Percentiles rank a stretch among this genome's conserved stretches.
phyloP scores from a whole-genome alignment of 208 protist species.

The Naegleria gruberi region DNA sequence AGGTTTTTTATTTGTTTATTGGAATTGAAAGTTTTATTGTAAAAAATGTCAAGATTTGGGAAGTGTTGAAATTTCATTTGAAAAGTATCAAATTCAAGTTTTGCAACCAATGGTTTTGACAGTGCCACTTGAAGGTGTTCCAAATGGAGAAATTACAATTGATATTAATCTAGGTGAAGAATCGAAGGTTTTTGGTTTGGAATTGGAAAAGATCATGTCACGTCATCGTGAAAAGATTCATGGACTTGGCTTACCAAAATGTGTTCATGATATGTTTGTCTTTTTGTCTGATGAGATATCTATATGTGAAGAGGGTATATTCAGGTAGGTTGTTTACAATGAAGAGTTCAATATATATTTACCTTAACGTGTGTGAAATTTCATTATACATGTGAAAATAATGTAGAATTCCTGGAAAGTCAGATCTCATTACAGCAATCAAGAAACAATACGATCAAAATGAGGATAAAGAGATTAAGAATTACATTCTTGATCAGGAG shows the following conservation, averaged over 20 bases:
- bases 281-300: not conserved
- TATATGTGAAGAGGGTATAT: not conserved
- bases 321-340: no score
- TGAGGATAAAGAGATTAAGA: not conserved
- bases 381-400: no score
- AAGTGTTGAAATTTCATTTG: conserved; percentile 2
- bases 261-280: not conserved
- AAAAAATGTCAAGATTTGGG: not conserved
- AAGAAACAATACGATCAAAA: not conserved
- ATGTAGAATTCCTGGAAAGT: not conserved
- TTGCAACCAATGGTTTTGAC: not conserved
- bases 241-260: not conserved
- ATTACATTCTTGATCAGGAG: not conserved
- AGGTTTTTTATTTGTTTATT: no score
- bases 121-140: not conserved
- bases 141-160: not conserved
- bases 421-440: not conserved
- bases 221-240: not conserved
- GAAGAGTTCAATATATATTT: no score
- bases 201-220: not conserved
- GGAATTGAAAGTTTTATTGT: not conserved
- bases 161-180: not conserved
- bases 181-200: not conserved
- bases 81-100: not conserved
- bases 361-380: no score